Evolutionary conservation across 2,329 filamentous ascomycete genomes (phyloP).

Genomic region (Diaporthe eres): DNA sequence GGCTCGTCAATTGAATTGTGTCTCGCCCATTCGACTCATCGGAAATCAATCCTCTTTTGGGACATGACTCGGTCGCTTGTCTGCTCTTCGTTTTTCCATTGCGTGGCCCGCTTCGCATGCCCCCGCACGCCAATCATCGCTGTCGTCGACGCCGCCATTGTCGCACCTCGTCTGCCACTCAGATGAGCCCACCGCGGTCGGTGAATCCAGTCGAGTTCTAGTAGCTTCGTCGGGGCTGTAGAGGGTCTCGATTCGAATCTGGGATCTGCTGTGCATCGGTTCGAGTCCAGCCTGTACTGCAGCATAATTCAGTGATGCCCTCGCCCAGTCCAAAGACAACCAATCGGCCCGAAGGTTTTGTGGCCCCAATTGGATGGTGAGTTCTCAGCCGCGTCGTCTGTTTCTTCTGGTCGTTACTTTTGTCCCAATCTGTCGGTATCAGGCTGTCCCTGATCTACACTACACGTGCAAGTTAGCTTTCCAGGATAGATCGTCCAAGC

Average conservation of each 20-base stretch:
- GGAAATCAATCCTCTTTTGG: conserved; percentile 33
- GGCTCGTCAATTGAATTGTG: conserved; percentile 7
- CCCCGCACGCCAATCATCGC: conserved; percentile 21
- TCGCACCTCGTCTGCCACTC: conserved; percentile 24
- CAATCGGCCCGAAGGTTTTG: conserved; percentile 36
- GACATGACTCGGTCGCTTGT: conserved; percentile 35
- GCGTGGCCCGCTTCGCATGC: conserved; percentile 21
- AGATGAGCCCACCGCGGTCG: conserved; percentile 23
- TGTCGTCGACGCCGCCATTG: conserved; percentile 10
- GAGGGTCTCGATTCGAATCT: conserved; percentile 18
- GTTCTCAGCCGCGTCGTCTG: conserved; percentile 7
- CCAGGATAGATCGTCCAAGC: conserved; percentile 16
- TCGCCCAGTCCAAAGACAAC: conserved; percentile 23
- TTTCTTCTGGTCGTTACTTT: not conserved
- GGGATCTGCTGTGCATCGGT: conserved; percentile 17
- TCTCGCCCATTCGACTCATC: conserved; percentile 23
- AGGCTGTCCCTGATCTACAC: conserved; percentile 21
- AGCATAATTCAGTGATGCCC: conserved; percentile 28
- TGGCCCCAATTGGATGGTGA: conserved; percentile 41
- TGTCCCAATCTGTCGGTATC: conserved; percentile 27
- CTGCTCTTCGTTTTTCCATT: conserved; percentile 32
- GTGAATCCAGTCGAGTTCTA: conserved; percentile 32
- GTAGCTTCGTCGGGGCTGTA: conserved; percentile 21
- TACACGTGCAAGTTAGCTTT: conserved; percentile 24
- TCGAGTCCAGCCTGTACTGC: not conserved